These are phyloP conservation scores for Boletus rubroflammeus DNA, from an alignment of 768 basidiomycete species.

Conservation along the genomic window DNA sequence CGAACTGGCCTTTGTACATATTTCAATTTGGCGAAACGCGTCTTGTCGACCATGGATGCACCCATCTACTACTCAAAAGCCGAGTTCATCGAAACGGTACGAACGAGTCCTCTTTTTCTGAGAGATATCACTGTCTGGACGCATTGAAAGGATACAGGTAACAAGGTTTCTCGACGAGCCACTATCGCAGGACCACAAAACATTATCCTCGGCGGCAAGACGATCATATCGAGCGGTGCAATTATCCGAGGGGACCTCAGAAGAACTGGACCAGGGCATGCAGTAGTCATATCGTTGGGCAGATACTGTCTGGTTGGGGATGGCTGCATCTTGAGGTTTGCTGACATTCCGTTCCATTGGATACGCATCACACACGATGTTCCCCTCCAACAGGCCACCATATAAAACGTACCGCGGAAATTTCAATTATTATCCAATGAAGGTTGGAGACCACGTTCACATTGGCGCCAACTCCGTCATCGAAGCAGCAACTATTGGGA, in stretches of 20 bases:
- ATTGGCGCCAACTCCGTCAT: conserved; percentile 87
- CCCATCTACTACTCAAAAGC: conserved; percentile 76
- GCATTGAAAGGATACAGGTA: conserved; percentile 76
- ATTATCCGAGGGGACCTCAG: conserved; percentile 94
- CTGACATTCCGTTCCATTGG: not conserved
- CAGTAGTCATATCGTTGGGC: conserved; percentile 90
- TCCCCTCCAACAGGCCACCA: conserved; percentile 53
- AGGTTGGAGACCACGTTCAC: conserved; percentile 92
- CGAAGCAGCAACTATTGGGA: conserved; percentile 94
- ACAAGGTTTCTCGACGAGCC: conserved; percentile 91
- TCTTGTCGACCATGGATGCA: conserved; percentile 50
- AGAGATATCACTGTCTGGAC: conserved; percentile 3
- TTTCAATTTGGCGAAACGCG: conserved; percentile 12
- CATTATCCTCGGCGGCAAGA: conserved; percentile 96
- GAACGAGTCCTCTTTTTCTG: conserved; percentile 10
- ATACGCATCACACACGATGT: not conserved
- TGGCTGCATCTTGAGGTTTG: conserved; percentile 81
- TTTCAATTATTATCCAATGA: conserved; percentile 98
- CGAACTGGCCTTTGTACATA: not conserved
- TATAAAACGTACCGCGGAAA: conserved; percentile 88
- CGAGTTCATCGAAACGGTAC: conserved; percentile 87
- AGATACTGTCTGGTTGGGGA: conserved; percentile 92
- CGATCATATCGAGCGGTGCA: conserved; percentile 85
- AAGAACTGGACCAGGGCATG: conserved; percentile 84
- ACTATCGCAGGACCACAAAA: conserved; percentile 92